Base-by-base conservation (phyloP, 2,329 filamentous ascomycete genomes). In the Aureobasidium leucospermi region DNA sequence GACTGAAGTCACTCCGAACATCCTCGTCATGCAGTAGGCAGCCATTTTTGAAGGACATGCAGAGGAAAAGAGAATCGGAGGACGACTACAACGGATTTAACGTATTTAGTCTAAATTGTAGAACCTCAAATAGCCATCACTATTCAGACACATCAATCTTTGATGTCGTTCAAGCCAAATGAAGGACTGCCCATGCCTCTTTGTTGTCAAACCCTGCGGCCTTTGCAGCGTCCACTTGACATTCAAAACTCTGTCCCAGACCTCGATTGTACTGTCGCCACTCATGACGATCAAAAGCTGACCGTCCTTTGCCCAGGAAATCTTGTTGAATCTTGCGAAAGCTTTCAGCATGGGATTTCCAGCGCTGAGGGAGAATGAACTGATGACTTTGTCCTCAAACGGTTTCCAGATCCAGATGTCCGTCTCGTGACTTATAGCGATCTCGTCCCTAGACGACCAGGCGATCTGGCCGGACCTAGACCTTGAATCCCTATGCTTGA, bases 391-490 rank as follows among this genome's bases (percentile, higher is more conserved):
- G 39, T 55, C 4, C 9, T 32, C 23, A n/a, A 55, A 55, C 31
- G 51, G 51, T 11, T 55, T 38, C 51, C 51, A 55, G n/a, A 55
- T 34, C 51, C 51, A 55, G 5, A 55, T 4, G 28, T 31, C 38
- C 0, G 1, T 31, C 48, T 41, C 48, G 38, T 31, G 15, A 9
- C 42, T 19, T 7, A 55, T 43, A 2, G 51, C 39, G 1, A 55
- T 43, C 7, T 55, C 51, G 6, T 38, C 51, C 34, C 39, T 43
- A 1, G 9, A 2, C 9, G 51, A 55, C 51, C 51, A 55, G 6
- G 39, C 38, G 1, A 34, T 34, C 15, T 7, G 9, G 13, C 39
- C 13, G 15, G 32, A 23, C 51, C 51, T 38, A 10, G 16, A 8
- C 13, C 11, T 11, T 2, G 43, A 28, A n/a, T 34, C 2, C 1